Evolutionary conservation across 2,329 filamentous ascomycete genomes (phyloP).

Genomic region (Nemania diffusa): DNA sequence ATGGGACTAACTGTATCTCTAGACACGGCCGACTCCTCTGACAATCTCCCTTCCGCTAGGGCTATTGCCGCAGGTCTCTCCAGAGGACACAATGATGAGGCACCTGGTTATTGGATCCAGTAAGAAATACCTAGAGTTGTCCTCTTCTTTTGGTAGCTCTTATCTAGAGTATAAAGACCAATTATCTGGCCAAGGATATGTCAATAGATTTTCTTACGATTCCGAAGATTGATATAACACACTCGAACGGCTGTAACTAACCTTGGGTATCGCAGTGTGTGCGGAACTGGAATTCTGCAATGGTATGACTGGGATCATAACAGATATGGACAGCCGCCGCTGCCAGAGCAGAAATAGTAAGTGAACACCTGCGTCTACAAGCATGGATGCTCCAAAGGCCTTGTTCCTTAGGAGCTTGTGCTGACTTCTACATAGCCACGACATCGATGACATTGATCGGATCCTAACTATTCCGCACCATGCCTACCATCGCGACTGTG

Average conservation of each 20-base stretch:
- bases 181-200: neutral
- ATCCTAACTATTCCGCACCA: slow-evolving; percentile 66
- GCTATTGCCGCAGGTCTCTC: slow-evolving; percentile 60
- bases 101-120: slow-evolving; percentile 62
- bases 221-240: neutral
- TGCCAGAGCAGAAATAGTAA: slow-evolving; percentile 59
- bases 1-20: neutral
- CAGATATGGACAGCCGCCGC: slow-evolving; percentile 57
- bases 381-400: neutral
- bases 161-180: neutral
- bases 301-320: slow-evolving; percentile 56
- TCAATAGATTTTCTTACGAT: neutral
- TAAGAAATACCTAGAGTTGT: neutral
- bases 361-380: neutral
- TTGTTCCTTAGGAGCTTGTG: neutral
- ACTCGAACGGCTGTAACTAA: neutral
- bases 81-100: slow-evolving; percentile 55
- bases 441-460: slow-evolving; percentile 66
- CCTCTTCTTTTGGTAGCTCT: neutral
- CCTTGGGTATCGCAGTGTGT: slow-evolving; percentile 44
- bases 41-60: slow-evolving; percentile 54
- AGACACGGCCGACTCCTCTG: slow-evolving; percentile 63
- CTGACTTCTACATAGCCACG: slow-evolving; percentile 53
- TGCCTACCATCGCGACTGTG: slow-evolving; percentile 72
- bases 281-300: slow-evolving; percentile 60